Conservation (phyloP, 163 green algal genomes). For the Trebouxia gelatinosa region DNA sequence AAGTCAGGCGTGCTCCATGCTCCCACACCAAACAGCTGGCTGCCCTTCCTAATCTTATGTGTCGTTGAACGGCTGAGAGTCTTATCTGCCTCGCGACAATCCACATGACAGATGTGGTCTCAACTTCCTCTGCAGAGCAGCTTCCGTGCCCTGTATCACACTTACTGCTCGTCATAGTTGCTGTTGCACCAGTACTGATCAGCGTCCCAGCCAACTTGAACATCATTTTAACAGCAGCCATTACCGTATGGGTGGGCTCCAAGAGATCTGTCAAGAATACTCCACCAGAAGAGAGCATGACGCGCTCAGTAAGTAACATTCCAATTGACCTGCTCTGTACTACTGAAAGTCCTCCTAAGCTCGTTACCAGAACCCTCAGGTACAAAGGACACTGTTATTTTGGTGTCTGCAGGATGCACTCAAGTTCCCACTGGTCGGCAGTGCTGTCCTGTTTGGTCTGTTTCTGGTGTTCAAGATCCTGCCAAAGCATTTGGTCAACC, state of each 20-base stretch:
- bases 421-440: slow-evolving; percentile 93
- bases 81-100: not conserved
- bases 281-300: slow-evolving; percentile 79
- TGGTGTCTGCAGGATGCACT: slow-evolving; percentile 82
- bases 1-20: not conserved
- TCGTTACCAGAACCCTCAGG: not conserved
- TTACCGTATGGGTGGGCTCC: slow-evolving; percentile 76
- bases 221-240: slow-evolving; percentile 74
- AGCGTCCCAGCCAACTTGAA: slow-evolving; percentile 59
- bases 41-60: not conserved
- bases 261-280: slow-evolving; percentile 76
- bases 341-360: not conserved
- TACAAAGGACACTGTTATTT: not conserved
- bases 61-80: not conserved
- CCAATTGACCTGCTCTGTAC: not conserved
- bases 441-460: slow-evolving; percentile 87
- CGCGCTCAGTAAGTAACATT: slow-evolving; percentile 52
- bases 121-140: not conserved
- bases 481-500: slow-evolving; percentile 91
- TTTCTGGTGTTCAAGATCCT: slow-evolving; percentile 98
- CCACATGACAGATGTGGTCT: not conserved
- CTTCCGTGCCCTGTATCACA: slow-evolving; percentile 34
- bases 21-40: not conserved
- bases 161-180: slow-evolving; percentile 26
- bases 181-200: slow-evolving; percentile 43